A percentile compares a stretch with the other conserved stretches of the same genome.
These are phyloP conservation scores for Botrytis medusae DNA, from an alignment of 2,329 filamentous ascomycete species.

Conservation along the genomic window DNA sequence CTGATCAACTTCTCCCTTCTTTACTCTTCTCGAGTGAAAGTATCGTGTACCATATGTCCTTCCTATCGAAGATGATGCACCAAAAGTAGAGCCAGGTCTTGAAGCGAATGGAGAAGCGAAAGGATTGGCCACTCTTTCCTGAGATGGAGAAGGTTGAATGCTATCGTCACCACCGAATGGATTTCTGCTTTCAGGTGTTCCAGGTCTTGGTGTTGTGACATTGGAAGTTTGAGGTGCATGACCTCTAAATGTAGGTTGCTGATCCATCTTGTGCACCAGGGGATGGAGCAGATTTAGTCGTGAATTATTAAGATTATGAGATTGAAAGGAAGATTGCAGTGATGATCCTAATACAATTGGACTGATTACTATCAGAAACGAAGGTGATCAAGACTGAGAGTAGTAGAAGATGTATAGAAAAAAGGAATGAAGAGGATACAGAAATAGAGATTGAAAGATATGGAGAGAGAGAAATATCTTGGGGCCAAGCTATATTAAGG, in stretches of 20 bases:
- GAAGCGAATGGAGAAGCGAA: slow-evolving; percentile 44
- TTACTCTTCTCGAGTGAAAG: slow-evolving; percentile 51
- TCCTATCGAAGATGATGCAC: slow-evolving; percentile 44
- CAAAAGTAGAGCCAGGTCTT: slow-evolving; percentile 45
- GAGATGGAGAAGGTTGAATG: slow-evolving; percentile 29
- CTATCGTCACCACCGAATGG: slow-evolving; percentile 37
- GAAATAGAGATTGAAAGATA: not conserved
- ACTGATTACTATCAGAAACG: not conserved
- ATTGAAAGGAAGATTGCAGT: not conserved
- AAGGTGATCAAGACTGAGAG: not conserved
- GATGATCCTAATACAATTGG: not conserved
- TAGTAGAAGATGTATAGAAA: not conserved
- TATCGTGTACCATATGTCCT: slow-evolving; percentile 30
- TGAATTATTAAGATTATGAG: not conserved
- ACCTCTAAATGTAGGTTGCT: slow-evolving; percentile 26
- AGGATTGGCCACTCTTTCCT: slow-evolving; percentile 29
- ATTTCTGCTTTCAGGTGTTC: slow-evolving; percentile 42
- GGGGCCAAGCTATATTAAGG: not conserved
- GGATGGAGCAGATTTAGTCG: too few relatives aligned
- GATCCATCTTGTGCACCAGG: not conserved
- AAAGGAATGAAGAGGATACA: not conserved
- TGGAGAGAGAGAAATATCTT: not conserved
- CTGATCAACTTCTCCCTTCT: slow-evolving; percentile 71
- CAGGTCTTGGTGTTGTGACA: slow-evolving; percentile 41
- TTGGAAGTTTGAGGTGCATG: slow-evolving; percentile 31